Evolutionary conservation across 345 rosid genomes (phyloP).

Genomic region (Aurinia saxatilis): DNA sequence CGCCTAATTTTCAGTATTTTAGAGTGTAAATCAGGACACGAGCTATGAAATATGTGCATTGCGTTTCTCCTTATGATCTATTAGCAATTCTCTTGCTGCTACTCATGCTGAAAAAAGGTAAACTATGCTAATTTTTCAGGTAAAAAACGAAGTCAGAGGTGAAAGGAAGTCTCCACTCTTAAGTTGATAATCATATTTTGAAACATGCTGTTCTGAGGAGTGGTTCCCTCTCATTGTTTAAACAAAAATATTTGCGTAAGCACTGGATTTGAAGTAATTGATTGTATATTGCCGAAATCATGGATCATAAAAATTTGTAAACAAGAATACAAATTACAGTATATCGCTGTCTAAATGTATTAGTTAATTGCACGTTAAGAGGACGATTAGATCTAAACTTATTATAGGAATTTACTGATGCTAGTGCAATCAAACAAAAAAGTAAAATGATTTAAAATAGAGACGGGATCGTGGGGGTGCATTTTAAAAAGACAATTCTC

Average conservation of each 20-base stretch:
- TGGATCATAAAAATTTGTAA: no score
- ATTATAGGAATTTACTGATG: neutral
- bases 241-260: no score
- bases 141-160: neutral
- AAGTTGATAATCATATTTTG: neutral
- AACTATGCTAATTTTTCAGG: neutral
- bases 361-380: slow-evolving; percentile 10
- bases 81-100: neutral
- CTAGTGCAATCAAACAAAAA: neutral
- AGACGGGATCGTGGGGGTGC: slow-evolving; percentile 14
- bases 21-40: neutral
- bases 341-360: neutral
- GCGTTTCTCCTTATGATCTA: neutral
- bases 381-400: slow-evolving; percentile 13
- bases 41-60: neutral
- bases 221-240: neutral
- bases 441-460: neutral
- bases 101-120: neutral
- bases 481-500: neutral
- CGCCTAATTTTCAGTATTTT: neutral
- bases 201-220: neutral
- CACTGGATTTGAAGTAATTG: neutral
- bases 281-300: slow-evolving; percentile 7
- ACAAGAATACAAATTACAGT: neutral
- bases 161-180: neutral